A percentile compares a stretch with the other conserved stretches of the same genome.
phyloP scores from a whole-genome alignment of 306 rosid genomes.

The Sindora glabra region DNA sequence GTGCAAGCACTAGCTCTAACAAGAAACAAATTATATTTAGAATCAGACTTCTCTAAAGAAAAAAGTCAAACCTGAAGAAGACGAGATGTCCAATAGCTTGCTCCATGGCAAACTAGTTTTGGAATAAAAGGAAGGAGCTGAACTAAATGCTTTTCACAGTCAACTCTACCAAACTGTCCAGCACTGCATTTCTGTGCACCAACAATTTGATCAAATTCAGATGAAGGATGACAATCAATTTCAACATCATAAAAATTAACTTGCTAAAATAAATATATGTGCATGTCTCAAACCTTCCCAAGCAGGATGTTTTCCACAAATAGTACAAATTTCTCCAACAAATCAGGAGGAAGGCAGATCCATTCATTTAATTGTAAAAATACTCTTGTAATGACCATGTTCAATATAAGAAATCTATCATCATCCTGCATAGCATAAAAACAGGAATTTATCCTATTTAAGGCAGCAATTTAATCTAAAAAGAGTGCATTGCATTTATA shows the following conservation, averaged over 20 bases:
- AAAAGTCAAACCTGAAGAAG: conserved; percentile 70
- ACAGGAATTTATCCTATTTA: conserved; percentile 6
- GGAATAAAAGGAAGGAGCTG: conserved; percentile 76
- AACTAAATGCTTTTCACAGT: conserved; percentile 52
- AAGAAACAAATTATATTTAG: background rate
- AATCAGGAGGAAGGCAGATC: conserved; percentile 37
- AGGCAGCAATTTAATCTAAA: too few species aligned
- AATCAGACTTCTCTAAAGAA: background rate
- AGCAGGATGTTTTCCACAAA: conserved; percentile 66
- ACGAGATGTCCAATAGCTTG: conserved; percentile 45
- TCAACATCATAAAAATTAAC: conserved; percentile 1
- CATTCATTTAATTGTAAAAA: conserved; percentile 60
- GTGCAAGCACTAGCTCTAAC: background rate
- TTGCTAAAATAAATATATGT: background rate
- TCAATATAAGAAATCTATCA: conserved; percentile 52
- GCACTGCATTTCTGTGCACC: conserved; percentile 34
- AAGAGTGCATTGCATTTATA: too few species aligned
- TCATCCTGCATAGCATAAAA: conserved; percentile 46
- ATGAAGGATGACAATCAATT: background rate
- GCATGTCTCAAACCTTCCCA: conserved; percentile 56
- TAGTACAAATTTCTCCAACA: conserved; percentile 55
- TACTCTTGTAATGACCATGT: conserved; percentile 52
- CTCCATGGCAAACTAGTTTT: conserved; percentile 44
- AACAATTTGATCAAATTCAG: conserved; percentile 7
- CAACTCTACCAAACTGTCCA: conserved; percentile 38